Conservation (phyloP, 768 basidiomycete genomes). For the Arthromyces matolae region DNA sequence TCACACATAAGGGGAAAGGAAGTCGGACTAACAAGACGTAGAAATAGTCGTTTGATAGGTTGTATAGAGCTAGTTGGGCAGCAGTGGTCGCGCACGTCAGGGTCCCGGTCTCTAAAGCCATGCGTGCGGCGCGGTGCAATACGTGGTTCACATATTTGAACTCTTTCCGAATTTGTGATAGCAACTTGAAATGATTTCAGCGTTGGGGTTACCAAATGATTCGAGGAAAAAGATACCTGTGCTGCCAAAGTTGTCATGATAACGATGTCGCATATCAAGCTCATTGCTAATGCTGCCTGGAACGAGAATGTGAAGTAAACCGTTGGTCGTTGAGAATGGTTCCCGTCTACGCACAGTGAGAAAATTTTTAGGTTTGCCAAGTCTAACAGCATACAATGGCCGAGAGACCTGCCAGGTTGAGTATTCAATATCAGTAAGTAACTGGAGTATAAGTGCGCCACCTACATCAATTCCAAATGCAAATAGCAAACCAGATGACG, state of each 20-base stretch:
- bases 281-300: not conserved
- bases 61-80: not conserved
- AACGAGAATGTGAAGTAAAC: too few relatives aligned
- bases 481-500: not conserved
- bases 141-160: not conserved
- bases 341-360: not conserved
- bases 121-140: not conserved
- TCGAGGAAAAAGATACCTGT: not conserved
- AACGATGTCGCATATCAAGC: not conserved
- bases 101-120: conserved; percentile 4
- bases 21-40: not conserved
- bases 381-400: too few relatives aligned
- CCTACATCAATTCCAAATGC: not conserved
- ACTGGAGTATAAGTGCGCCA: too few relatives aligned
- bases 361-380: not conserved
- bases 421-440: too few relatives aligned
- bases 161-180: not conserved
- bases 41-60: not conserved
- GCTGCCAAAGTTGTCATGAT: not conserved
- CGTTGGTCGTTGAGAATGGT: not conserved
- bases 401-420: too few relatives aligned
- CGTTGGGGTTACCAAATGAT: not conserved
- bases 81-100: not conserved
- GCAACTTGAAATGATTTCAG: not conserved
- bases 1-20: not conserved